Conservation (phyloP, 345 rosid species). For the Syzygium jambos region DNA sequence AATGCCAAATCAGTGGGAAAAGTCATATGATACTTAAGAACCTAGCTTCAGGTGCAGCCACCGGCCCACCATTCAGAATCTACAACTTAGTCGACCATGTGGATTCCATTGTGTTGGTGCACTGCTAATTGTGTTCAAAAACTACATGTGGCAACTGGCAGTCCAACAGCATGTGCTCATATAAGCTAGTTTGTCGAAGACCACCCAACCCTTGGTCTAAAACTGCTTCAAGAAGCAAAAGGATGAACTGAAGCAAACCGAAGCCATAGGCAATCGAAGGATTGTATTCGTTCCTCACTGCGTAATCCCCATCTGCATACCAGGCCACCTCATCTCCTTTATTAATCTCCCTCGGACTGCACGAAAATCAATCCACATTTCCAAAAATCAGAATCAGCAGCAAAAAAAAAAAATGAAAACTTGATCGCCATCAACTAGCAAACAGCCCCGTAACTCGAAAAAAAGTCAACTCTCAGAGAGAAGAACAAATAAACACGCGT, state of each 20-base stretch:
- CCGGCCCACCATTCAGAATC: background rate
- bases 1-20: background rate
- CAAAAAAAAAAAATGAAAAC: background rate
- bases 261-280: constrained; percentile 88
- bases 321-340: constrained; percentile 98
- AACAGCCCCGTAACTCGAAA: background rate
- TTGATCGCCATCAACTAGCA: background rate
- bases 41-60: background rate
- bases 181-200: background rate
- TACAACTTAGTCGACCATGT: background rate
- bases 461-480: background rate
- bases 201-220: background rate
- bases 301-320: constrained; percentile 98
- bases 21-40: background rate
- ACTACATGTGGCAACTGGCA: background rate
- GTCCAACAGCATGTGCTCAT: background rate
- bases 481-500: background rate
- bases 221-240: background rate
- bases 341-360: constrained; percentile 92
- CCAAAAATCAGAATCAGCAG: constrained; percentile 6
- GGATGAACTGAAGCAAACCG: constrained; percentile 36
- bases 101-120: background rate
- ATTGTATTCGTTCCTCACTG: constrained; percentile 78
- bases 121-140: background rate
- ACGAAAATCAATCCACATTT: constrained; percentile 6